Conservation (phyloP, 176 grass and related monocot genomes). For the Avena eriantha region DNA sequence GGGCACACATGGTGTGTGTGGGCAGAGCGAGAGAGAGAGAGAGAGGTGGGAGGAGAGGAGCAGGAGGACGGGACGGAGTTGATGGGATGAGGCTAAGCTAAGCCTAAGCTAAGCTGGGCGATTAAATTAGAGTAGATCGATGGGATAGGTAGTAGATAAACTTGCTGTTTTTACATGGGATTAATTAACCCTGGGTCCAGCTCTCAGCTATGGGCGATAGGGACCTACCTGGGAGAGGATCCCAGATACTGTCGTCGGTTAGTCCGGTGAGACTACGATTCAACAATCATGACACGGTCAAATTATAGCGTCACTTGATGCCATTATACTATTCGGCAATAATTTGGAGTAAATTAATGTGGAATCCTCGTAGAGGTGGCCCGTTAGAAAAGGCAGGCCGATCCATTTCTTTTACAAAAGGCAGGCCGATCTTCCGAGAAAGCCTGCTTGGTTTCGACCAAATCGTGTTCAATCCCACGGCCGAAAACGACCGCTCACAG, state of each 20-base stretch:
- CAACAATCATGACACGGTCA: conserved; percentile 19
- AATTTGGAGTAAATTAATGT: neutral
- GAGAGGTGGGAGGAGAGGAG: neutral
- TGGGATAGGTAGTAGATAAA: conserved; percentile 7
- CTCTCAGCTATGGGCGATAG: neutral
- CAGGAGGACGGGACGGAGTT: neutral
- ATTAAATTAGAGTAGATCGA: conserved; percentile 41
- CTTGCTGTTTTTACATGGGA: conserved; percentile 34
- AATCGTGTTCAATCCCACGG: neutral
- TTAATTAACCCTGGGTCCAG: neutral
- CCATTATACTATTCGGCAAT: neutral
- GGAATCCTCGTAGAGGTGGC: neutral
- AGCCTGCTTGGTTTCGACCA: neutral
- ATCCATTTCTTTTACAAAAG: neutral
- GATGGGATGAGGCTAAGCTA: conserved; percentile 19
- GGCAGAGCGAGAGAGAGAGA: neutral
- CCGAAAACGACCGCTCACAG: conserved; percentile 7
- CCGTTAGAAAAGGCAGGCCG: neutral
- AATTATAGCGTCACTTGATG: conserved; percentile 27
- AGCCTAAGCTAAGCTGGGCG: neutral
- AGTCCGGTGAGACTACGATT: conserved; percentile 15
- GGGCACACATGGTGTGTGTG: conserved; percentile 46
- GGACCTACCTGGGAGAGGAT: conserved; percentile 30
- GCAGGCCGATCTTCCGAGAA: neutral
- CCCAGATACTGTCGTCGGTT: conserved; percentile 49